Evolutionary conservation across 2,329 filamentous ascomycete genomes (phyloP).

Genomic region (Trichoderma oligosporum): DNA sequence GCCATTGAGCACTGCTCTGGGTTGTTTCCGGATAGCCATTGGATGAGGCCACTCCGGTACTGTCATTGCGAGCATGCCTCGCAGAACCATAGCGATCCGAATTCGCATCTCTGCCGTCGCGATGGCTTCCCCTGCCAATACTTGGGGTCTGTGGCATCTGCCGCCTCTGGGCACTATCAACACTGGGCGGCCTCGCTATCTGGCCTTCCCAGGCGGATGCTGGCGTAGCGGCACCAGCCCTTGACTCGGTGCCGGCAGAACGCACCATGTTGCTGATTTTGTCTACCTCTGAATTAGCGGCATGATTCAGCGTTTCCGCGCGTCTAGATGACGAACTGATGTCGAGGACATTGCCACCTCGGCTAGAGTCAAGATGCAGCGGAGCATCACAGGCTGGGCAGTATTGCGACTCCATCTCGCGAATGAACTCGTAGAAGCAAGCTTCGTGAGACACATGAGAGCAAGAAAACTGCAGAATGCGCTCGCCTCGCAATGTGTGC

Average conservation of each 20-base stretch:
- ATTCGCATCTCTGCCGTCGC: slow-evolving; percentile 48
- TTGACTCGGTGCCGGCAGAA: slow-evolving; percentile 64
- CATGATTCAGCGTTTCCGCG: slow-evolving; percentile 24
- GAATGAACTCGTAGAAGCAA: slow-evolving; percentile 98
- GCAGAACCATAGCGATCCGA: slow-evolving; percentile 46
- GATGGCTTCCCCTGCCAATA: slow-evolving; percentile 34
- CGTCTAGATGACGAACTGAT: slow-evolving; percentile 57
- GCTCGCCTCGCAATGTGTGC: slow-evolving; percentile 89
- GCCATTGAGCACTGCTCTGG: slow-evolving; percentile 64
- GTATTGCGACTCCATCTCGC: slow-evolving; percentile 87
- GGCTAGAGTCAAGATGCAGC: slow-evolving; percentile 84
- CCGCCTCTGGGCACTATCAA: slow-evolving; percentile 39
- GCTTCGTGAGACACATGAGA: slow-evolving; percentile 97
- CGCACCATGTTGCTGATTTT: slow-evolving; percentile 93
- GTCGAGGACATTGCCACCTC: slow-evolving; percentile 88
- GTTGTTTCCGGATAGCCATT: slow-evolving; percentile 75
- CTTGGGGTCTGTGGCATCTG: slow-evolving; percentile 34
- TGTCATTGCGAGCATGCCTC: slow-evolving; percentile 72
- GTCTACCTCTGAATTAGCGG: slow-evolving; percentile 53
- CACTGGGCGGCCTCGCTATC: slow-evolving; percentile 49
- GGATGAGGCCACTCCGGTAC: slow-evolving; percentile 71
- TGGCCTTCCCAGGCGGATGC: slow-evolving; percentile 68
- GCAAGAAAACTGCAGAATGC: slow-evolving; percentile 93
- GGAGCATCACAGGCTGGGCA: slow-evolving; percentile 93
- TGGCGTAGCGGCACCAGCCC: slow-evolving; percentile 46